phyloP scores from a whole-genome alignment of 148 eudicot genomes.

The Cornus kousa region DNA sequence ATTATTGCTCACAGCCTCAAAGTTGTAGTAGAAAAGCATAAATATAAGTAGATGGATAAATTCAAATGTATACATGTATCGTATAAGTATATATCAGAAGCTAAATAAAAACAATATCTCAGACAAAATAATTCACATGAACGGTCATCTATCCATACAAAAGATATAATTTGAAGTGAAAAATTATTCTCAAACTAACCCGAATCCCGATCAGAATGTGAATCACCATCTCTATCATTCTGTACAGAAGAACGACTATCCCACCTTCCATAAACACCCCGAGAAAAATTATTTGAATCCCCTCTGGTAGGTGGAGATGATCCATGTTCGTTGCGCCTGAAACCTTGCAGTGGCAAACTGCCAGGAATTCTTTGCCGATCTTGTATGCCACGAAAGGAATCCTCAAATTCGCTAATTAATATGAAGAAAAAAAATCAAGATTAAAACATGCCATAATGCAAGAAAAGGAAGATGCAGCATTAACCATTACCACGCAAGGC shows the following conservation, averaged over 20 bases:
- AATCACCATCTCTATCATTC: conserved; percentile 69
- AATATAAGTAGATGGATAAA: background rate
- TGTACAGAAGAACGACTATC: conserved; percentile 75
- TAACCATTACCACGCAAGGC: background rate
- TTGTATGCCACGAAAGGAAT: conserved; percentile 31
- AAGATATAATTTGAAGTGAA: background rate
- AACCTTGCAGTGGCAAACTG: conserved; percentile 51
- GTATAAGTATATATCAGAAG: background rate
- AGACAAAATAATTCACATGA: background rate
- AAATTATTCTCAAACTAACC: conserved; percentile 37
- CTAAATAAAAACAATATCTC: background rate
- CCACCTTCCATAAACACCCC: conserved; percentile 70
- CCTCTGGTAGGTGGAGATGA: conserved; percentile 75
- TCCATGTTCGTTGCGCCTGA: conserved; percentile 61
- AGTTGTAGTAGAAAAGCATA: background rate
- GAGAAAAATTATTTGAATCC: conserved; percentile 50
- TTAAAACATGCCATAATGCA: background rate
- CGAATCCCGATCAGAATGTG: conserved; percentile 68
- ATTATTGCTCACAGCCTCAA: background rate
- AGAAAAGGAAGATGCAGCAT: background rate
- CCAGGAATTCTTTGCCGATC: conserved; percentile 52
- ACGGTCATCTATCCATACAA: background rate
- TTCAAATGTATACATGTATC: background rate
- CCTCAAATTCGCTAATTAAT: conserved; percentile 61
- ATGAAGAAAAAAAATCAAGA: background rate